These are phyloP conservation scores for Cocos nucifera DNA, from an alignment of 176 grass and related monocot species.

Conservation along the genomic window DNA sequence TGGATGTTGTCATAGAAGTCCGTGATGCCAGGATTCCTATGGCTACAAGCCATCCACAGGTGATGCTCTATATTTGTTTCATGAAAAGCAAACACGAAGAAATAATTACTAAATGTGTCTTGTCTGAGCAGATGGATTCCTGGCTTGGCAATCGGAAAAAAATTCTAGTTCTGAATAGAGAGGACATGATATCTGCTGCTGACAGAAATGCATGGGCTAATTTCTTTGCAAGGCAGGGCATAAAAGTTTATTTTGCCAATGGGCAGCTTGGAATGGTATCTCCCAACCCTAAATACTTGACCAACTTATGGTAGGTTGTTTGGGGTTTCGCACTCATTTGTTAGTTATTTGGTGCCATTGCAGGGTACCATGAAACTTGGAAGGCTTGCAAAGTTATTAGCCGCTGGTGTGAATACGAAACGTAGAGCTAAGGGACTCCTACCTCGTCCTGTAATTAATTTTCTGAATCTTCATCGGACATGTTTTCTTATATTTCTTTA, in stretches of 20 bases:
- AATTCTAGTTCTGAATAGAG: slow-evolving; percentile 90
- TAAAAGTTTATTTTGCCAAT: slow-evolving; percentile 80
- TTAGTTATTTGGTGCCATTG: slow-evolving; percentile 19
- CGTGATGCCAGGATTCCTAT: slow-evolving; percentile 89
- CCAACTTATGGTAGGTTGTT: not conserved
- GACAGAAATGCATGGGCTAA: slow-evolving; percentile 88
- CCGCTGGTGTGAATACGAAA: slow-evolving; percentile 64
- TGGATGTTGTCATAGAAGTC: slow-evolving; percentile 98
- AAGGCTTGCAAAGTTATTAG: slow-evolving; percentile 86
- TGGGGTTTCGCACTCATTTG: not conserved
- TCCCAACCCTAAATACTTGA: too few species aligned
- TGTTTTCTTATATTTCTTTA: slow-evolving; percentile 17
- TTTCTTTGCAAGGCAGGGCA: slow-evolving; percentile 77
- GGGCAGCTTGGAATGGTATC: slow-evolving; percentile 90
- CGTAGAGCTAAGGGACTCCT: slow-evolving; percentile 89
- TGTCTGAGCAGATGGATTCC: slow-evolving; percentile 65
- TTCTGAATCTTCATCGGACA: not conserved
- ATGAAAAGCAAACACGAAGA: not conserved
- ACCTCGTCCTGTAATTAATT: slow-evolving; percentile 64
- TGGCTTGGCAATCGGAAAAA: slow-evolving; percentile 82
- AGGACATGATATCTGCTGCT: slow-evolving; percentile 83
- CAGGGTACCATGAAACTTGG: slow-evolving; percentile 91
- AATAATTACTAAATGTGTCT: slow-evolving; percentile 7
- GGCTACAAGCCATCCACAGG: slow-evolving; percentile 92
- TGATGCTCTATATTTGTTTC: slow-evolving; percentile 21